Evolutionary conservation across 352 stramenopile genomes (phyloP).

Genomic region (Hyphochytrium catenoides): DNA sequence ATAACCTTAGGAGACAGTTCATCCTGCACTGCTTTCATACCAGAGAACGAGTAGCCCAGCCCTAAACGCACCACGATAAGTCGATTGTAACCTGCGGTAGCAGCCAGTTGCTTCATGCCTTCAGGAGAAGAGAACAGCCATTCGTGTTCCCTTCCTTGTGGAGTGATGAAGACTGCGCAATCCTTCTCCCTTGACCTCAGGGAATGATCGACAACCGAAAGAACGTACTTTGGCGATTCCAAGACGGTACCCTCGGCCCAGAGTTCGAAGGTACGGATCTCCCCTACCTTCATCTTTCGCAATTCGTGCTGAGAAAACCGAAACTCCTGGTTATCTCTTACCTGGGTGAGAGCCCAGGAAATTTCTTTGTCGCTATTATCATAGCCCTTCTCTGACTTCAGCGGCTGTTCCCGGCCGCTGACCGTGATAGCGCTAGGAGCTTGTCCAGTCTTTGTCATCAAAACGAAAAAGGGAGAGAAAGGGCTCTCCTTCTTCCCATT

Average conservation of each 20-base stretch:
- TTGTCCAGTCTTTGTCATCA: slow-evolving; percentile 15
- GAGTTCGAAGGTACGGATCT: slow-evolving; percentile 26
- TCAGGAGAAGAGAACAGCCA: slow-evolving; percentile 47
- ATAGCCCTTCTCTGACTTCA: slow-evolving; percentile 12
- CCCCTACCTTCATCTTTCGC: slow-evolving; percentile 20
- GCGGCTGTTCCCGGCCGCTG: slow-evolving; percentile 19
- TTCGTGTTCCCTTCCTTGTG: slow-evolving; percentile 47
- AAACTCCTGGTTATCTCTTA: slow-evolving; percentile 30
- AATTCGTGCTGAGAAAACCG: slow-evolving; percentile 22
- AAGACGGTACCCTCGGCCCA: slow-evolving; percentile 16
- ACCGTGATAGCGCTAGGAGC: slow-evolving; percentile 11
- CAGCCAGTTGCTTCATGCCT: slow-evolving; percentile 26
- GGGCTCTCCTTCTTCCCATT: slow-evolving; percentile 15
- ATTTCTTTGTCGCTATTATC: slow-evolving; percentile 13
- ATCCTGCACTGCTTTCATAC: slow-evolving; percentile 29
- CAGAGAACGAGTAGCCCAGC: slow-evolving; percentile 28
- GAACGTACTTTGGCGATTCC: slow-evolving; percentile 11
- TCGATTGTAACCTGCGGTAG: slow-evolving; percentile 29
- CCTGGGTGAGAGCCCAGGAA: slow-evolving; percentile 26
- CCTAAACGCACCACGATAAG: slow-evolving; percentile 37
- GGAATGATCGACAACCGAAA: slow-evolving; percentile 28
- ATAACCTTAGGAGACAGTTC: slow-evolving; percentile 39
- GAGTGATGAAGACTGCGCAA: slow-evolving; percentile 41
- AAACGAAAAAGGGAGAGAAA: slow-evolving; percentile 24
- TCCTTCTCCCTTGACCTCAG: slow-evolving; percentile 18